Percentiles rank a stretch among this genome's conserved stretches.
phyloP scores from a whole-genome alignment of 176 grass and related monocot genomes.

The Avena atlantica region DNA sequence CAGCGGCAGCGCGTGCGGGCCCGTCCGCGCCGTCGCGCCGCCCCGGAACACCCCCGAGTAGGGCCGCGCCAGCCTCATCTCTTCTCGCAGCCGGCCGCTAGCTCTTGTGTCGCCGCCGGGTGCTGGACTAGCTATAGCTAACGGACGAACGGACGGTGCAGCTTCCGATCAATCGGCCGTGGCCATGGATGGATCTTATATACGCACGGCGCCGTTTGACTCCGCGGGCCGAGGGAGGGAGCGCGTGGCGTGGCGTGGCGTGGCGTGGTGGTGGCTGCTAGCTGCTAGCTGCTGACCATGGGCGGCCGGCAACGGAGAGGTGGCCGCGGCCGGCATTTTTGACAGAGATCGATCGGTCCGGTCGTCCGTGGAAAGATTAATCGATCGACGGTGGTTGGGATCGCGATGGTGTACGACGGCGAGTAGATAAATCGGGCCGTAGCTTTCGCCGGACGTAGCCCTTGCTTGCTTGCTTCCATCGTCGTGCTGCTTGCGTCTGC shows the following conservation, averaged over 20 bases:
- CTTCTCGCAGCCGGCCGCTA: not conserved
- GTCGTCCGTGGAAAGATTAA: not conserved
- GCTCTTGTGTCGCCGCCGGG: not conserved
- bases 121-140: not conserved
- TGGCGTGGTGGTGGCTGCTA: conserved; percentile 1
- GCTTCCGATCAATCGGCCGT: not conserved
- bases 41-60: conserved; percentile 59
- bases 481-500: not conserved
- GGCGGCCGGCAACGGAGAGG: conserved; percentile 50
- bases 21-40: conserved; percentile 57
- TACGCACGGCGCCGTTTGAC: conserved; percentile 22
- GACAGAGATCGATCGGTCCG: conserved; percentile 41
- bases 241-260: not conserved
- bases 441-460: not conserved
- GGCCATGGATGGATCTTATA: conserved; percentile 10
- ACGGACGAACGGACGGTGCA: conserved; percentile 3
- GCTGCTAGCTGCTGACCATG: conserved; percentile 31
- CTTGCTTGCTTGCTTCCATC: conserved; percentile 13
- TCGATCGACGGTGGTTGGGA: conserved; percentile 1
- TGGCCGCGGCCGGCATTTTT: conserved; percentile 44
- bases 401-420: not conserved
- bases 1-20: conserved; percentile 71
- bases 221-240: not conserved
- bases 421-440: not conserved
- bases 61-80: conserved; percentile 64